Evolutionary conservation across 2,329 filamentous ascomycete genomes (phyloP).

Genomic region (Calonectria montana): DNA sequence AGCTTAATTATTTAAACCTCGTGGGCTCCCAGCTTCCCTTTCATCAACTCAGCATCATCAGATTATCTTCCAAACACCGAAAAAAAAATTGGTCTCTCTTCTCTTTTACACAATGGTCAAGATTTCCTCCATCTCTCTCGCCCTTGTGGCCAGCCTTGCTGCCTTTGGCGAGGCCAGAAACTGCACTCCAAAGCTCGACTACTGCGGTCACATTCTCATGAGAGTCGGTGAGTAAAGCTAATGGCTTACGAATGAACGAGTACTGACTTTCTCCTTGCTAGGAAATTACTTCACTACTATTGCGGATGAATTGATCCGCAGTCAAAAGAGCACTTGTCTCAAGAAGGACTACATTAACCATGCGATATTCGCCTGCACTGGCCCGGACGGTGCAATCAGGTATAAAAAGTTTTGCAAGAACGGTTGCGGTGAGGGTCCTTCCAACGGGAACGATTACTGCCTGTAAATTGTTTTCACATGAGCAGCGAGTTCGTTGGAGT

Average conservation of each 20-base stretch:
- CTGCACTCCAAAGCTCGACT: conserved; percentile 21
- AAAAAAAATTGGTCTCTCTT: neutral
- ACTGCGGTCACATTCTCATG: conserved; percentile 19
- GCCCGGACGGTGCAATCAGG: conserved; percentile 18
- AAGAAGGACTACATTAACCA: conserved; percentile 20
- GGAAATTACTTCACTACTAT: conserved; percentile 18
- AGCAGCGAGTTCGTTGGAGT: accelerated
- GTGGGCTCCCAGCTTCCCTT: neutral
- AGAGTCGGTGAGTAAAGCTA: conserved; percentile 3
- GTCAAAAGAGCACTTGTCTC: conserved; percentile 11
- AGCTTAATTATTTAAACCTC: conserved; percentile 19
- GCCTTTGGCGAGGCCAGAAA: conserved; percentile 23
- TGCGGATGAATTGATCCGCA: conserved; percentile 17
- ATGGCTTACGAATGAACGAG: neutral
- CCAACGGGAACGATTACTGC: conserved; percentile 18
- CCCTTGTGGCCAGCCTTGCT: conserved; percentile 20
- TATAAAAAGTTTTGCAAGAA: conserved; percentile 21
- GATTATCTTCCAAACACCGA: neutral
- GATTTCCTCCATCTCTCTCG: conserved; percentile 15
- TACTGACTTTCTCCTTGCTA: neutral
- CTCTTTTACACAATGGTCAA: conserved; percentile 19
- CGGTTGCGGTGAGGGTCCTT: conserved; percentile 1
- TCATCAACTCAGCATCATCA: neutral
- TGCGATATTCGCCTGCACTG: conserved; percentile 12
- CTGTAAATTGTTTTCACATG: neutral